phyloP scores from a whole-genome alignment of 805 yeast genomes.

The Pichia manshurica region DNA sequence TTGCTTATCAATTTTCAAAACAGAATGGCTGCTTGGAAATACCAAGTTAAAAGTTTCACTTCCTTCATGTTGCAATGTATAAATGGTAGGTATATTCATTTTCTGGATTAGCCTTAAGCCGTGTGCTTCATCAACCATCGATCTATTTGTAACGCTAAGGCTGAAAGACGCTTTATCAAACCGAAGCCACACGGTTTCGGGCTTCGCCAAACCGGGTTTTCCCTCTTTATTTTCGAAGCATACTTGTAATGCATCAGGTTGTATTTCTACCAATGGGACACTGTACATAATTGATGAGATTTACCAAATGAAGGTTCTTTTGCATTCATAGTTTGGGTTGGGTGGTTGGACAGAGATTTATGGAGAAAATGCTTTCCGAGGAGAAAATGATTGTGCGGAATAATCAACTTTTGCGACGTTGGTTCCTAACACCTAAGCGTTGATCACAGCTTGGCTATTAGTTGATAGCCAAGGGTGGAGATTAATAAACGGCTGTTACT shows the following conservation, averaged over 20 bases:
- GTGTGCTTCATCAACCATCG: neutral
- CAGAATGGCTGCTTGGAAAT: conserved; percentile 16
- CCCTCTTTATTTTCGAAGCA: neutral
- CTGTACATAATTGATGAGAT: no score
- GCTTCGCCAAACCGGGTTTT: neutral
- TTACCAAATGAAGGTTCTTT: no score
- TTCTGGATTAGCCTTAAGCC: neutral
- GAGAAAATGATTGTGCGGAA: no score
- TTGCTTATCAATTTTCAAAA: conserved; percentile 17
- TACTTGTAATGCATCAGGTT: conserved; percentile 7
- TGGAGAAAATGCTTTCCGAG: no score
- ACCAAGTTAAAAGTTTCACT: neutral
- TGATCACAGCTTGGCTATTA: no score
- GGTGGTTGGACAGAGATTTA: no score
- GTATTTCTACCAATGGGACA: conserved; percentile 4
- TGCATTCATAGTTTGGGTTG: no score
- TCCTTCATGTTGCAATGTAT: neutral
- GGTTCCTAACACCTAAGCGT: no score
- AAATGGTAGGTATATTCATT: neutral
- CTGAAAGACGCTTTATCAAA: neutral
- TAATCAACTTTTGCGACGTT: no score
- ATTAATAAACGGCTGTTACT: no score
- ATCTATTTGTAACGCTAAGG: neutral
- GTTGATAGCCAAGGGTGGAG: no score
- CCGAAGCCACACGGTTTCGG: conserved; percentile 7